Evolutionary conservation across 73 alveolate species (phyloP), one percentile per base, ranked within the genome.

Genomic region (Tetrahymena borealis): DNA sequence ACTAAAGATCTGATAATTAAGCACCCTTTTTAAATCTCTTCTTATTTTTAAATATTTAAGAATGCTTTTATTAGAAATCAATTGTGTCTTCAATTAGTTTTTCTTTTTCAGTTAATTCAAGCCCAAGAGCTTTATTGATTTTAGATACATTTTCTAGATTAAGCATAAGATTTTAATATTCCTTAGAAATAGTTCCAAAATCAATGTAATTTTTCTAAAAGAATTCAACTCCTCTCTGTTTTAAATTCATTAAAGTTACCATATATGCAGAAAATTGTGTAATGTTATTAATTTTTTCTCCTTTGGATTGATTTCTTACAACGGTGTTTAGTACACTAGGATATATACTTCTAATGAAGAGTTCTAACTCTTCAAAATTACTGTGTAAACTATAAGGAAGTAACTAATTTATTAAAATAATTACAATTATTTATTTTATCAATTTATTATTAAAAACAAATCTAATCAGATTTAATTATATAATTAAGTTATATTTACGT

Each of bases 181-280:
- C 28, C 28, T 60, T 60, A 7, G 85, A 60, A 1, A 60, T 60
- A 24, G 85, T 60, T 32, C 85, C 28, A 15, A 60, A 60, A 93
- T 93, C 95, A 11, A 90, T 39, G 40, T 93, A 93, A 93, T 93
- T 79, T 43, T 93, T 93, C 15, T 79, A 39, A 31, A 93, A 93
- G 32, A 93, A 93, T 39, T 93, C 95, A 85, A 93, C 90, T 32
- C 95, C 95, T 32, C 93, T 36, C 78, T 90, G 36, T n/a, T 90
- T 90, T 33, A 90, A 90, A 38, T 90, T 32, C 41, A 32, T 33
- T 18, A 90, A 8, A 4, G 93, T 90, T 11, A 90, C 93, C 93
- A 90, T 90, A 90, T 90, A 90, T 0, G 41, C 39, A n/a, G 93
- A 38, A 90, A 90, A 90, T 90, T 90, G n/a, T n/a, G 93, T 90